phyloP scores from a whole-genome alignment of 192 early-diverging fungal genomes.

The Backusella parvicylindrica region DNA sequence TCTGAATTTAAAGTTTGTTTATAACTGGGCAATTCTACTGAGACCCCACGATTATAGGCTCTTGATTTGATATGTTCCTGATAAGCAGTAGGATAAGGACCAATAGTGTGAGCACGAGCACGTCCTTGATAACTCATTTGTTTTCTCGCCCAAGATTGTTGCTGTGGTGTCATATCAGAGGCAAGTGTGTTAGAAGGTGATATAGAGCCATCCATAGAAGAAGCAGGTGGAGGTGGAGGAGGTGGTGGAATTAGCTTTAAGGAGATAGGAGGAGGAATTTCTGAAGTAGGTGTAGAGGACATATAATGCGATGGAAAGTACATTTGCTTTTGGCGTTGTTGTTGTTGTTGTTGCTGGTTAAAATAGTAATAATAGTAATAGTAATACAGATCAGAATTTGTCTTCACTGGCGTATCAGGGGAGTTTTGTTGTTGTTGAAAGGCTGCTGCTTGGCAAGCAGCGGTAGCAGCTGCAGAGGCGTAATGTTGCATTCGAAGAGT shows the following conservation, averaged over 20 bases:
- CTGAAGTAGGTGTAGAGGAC: neutral
- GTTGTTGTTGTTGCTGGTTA: constrained; percentile 26
- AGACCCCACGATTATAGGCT: neutral
- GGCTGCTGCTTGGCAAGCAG: constrained; percentile 26
- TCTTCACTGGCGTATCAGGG: neutral
- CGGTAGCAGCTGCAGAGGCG: constrained; percentile 24
- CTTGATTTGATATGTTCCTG: neutral
- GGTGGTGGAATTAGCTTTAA: constrained; percentile 10
- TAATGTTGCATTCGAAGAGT: constrained; percentile 26
- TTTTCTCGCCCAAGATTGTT: constrained; percentile 20
- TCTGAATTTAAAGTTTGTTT: neutral
- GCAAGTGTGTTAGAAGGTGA: constrained; percentile 28
- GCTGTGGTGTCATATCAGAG: neutral
- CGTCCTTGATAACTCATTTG: neutral
- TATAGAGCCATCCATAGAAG: neutral
- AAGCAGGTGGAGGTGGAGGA: neutral
- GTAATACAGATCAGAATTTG: constrained; percentile 29
- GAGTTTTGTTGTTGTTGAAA: constrained; percentile 12
- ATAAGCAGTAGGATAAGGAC: neutral
- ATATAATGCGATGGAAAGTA: constrained; percentile 1
- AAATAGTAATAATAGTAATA: constrained; percentile 33
- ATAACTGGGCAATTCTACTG: neutral
- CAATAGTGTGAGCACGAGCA: constrained; percentile 2
- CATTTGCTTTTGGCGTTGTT: neutral
- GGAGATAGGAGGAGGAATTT: neutral